Evolutionary conservation across 2,329 filamentous ascomycete genomes (phyloP).

Genomic region (Raffaelea deltoideospora): DNA sequence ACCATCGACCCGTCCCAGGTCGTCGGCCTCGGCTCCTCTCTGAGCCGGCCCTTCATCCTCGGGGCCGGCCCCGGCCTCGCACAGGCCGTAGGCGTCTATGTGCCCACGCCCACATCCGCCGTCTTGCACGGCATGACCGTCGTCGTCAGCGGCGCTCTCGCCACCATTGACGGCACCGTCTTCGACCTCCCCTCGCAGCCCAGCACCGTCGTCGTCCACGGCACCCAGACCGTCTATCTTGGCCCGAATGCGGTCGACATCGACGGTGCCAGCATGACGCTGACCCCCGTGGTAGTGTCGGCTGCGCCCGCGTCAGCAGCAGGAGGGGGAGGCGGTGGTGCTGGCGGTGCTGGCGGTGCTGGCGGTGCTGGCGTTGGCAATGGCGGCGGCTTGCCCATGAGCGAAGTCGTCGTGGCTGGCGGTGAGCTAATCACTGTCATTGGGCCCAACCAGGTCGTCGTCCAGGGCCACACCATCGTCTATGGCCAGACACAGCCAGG

Average conservation of each 20-base stretch:
- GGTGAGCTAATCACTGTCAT: slow-evolving; percentile 28
- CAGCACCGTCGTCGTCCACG: slow-evolving; percentile 20
- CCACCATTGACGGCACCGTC: slow-evolving; percentile 25
- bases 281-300: slow-evolving; percentile 8
- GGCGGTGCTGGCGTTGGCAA: background rate
- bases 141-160: slow-evolving; percentile 23
- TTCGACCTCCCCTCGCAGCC: slow-evolving; percentile 24
- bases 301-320: too few species aligned
- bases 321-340: background rate
- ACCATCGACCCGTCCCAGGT: slow-evolving; percentile 31
- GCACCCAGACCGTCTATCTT: slow-evolving; percentile 19
- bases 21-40: slow-evolving; percentile 26
- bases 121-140: slow-evolving; percentile 24
- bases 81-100: slow-evolving; percentile 15
- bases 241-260: slow-evolving; percentile 18
- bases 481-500: too few species aligned
- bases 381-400: too few species aligned
- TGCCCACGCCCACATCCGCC: slow-evolving; percentile 21
- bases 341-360: slow-evolving; percentile 10
- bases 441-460: slow-evolving; percentile 26
- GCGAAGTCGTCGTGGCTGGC: slow-evolving; percentile 30
- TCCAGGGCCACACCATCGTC: slow-evolving; percentile 24
- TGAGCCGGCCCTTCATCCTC: slow-evolving; percentile 24
- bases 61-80: too few species aligned
- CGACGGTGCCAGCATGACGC: slow-evolving; percentile 21